These are phyloP conservation scores for Backusella mclennaniae DNA, from an alignment of 192 early-diverging fungal species.

Conservation along the genomic window DNA sequence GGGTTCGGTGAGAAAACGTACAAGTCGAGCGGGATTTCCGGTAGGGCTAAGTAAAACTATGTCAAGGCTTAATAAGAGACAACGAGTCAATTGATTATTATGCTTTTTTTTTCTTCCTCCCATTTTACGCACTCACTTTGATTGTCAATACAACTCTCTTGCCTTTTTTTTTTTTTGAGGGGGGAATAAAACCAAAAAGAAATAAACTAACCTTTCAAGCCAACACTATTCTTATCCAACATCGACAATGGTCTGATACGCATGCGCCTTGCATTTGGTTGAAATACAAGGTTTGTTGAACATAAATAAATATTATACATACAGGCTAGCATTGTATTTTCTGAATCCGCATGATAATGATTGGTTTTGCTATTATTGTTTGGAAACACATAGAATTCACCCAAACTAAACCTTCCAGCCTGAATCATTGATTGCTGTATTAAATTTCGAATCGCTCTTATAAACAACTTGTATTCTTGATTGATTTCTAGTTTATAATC, in stretches of 20 bases:
- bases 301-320: constrained; percentile 21
- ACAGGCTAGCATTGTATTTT: constrained; percentile 8
- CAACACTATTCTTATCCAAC: neutral
- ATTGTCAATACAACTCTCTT: too few relatives aligned
- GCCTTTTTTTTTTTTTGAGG: too few relatives aligned
- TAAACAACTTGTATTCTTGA: constrained; percentile 22
- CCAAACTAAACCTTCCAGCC: constrained; percentile 10
- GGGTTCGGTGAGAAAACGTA: neutral
- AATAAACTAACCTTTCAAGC: constrained; percentile 3
- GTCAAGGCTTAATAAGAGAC: constrained; percentile 1
- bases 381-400: constrained; percentile 24
- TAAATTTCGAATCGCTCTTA: constrained; percentile 23
- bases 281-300: constrained; percentile 22
- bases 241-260: neutral
- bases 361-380: neutral
- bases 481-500: neutral
- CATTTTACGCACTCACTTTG: neutral
- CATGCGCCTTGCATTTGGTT: constrained; percentile 20
- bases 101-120: neutral
- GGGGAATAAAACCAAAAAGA: neutral
- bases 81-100: constrained; percentile 5
- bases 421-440: constrained; percentile 17
- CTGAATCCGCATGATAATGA: constrained; percentile 1
- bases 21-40: neutral
- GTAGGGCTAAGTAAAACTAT: constrained; percentile 9